A percentile compares a stretch with the other conserved stretches of the same genome.
These are phyloP conservation scores for Diversispora eburnea DNA, from an alignment of 192 early-diverging fungal species.

Conservation along the genomic window DNA sequence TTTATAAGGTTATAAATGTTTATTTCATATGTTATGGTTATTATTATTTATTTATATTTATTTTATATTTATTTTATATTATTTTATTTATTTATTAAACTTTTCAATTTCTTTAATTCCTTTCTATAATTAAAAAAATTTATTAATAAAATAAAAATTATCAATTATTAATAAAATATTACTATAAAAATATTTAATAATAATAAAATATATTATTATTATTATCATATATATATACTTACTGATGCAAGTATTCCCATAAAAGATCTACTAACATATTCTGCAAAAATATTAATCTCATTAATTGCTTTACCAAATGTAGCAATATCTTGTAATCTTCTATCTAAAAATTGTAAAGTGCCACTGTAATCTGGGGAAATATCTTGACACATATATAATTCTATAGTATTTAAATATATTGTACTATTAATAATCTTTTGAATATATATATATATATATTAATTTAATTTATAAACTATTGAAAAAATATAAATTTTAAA, in stretches of 20 bases:
- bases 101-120: too few species aligned
- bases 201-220: too few species aligned
- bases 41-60: too few species aligned
- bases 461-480: not conserved
- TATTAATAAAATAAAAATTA: too few species aligned
- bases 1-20: too few species aligned
- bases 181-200: too few species aligned
- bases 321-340: constrained; percentile 69
- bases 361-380: constrained; percentile 65
- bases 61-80: too few species aligned
- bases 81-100: too few species aligned
- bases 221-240: constrained; percentile 25
- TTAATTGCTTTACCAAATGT: constrained; percentile 48
- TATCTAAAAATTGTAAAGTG: constrained; percentile 77
- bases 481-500: not conserved
- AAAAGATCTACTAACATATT: constrained; percentile 46
- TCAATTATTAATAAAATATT: too few species aligned
- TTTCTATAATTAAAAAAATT: too few species aligned
- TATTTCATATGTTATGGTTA: too few species aligned
- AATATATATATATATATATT: constrained; percentile 1
- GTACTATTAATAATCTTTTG: constrained; percentile 7
- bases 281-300: constrained; percentile 38
- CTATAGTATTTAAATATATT: constrained; percentile 35
- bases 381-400: constrained; percentile 93
- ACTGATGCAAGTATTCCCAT: constrained; percentile 46